phyloP scores from a whole-genome alignment of 768 basidiomycete species.

The Leccinum imitatum region DNA sequence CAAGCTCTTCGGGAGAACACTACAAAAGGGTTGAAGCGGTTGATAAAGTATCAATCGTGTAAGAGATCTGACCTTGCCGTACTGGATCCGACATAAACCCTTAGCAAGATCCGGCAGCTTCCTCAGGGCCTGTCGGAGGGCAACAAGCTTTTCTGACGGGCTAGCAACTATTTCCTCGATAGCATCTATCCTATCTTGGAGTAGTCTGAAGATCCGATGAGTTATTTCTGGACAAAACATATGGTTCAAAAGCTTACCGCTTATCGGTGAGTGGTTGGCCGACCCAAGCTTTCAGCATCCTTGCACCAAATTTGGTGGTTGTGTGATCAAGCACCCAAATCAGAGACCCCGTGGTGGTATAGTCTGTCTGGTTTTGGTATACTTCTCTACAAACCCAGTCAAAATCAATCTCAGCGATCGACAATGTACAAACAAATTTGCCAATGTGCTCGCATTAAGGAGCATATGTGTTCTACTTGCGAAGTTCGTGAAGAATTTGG shows the following conservation, averaged over 20 bases:
- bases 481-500: conserved; percentile 78
- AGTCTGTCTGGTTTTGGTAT: conserved; percentile 88
- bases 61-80: conserved; percentile 68
- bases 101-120: conserved; percentile 84
- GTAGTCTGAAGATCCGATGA: conserved; percentile 44
- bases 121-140: conserved; percentile 66
- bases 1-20: conserved; percentile 85
- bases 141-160: conserved; percentile 58
- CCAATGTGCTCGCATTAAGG: conserved; percentile 82
- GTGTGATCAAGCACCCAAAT: conserved; percentile 87
- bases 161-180: conserved; percentile 78
- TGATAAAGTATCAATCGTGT: neutral
- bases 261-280: conserved; percentile 79
- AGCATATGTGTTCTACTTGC: conserved; percentile 80
- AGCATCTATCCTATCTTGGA: conserved; percentile 78
- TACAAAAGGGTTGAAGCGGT: conserved; percentile 24
- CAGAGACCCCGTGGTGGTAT: conserved; percentile 69
- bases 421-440: conserved; percentile 55
- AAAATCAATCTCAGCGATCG: neutral
- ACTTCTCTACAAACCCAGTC: conserved; percentile 58
- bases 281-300: conserved; percentile 83
- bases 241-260: conserved; percentile 41
- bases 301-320: conserved; percentile 83
- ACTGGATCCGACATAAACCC: conserved; percentile 86
- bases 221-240: neutral